phyloP scores from a whole-genome alignment of 2,329 filamentous ascomycete genomes.

The Neofusicoccum parvum region DNA sequence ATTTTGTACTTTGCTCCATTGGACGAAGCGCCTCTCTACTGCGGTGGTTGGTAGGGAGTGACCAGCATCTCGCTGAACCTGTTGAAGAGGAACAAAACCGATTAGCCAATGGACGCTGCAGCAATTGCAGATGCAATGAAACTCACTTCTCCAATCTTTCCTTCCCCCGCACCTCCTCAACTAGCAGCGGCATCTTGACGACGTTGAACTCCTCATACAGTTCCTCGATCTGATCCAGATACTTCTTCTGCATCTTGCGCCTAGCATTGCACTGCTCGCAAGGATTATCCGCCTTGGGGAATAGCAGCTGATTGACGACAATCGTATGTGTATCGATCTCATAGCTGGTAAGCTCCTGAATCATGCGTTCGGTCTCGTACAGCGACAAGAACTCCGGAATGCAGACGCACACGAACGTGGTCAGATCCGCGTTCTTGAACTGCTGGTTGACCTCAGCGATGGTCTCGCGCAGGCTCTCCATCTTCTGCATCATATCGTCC shows the following conservation, averaged over 20 bases:
- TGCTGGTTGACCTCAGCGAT: conserved; percentile 96
- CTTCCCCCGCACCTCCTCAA: conserved; percentile 94
- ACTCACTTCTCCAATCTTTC: conserved; percentile 78
- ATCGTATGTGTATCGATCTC: conserved; percentile 96
- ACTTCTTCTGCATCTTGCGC: conserved; percentile 99
- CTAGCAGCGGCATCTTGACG: conserved; percentile 94
- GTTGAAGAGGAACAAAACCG: not conserved
- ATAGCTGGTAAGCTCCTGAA: conserved; percentile 92
- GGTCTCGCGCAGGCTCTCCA: conserved; percentile 89
- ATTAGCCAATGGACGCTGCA: conserved; percentile 23
- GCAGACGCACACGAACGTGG: conserved; percentile 97
- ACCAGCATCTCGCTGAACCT: conserved; percentile 82
- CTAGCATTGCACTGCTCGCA: conserved; percentile 96
- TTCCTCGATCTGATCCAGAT: conserved; percentile 97
- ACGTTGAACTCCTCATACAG: conserved; percentile 99
- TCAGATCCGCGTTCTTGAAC: conserved; percentile 95
- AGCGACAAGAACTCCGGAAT: conserved; percentile 96
- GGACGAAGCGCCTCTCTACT: conserved; percentile 27
- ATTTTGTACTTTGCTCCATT: not conserved
- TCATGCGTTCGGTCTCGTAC: conserved; percentile 99
- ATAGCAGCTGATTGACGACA: conserved; percentile 96
- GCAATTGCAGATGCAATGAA: not conserved
- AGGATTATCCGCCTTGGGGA: conserved; percentile 79
- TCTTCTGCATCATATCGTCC: conserved; percentile 88
- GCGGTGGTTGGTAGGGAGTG: conserved; percentile 71